Evolutionary conservation across 78 protist species (phyloP).

Genomic region (Monosiga brevicollis): DNA sequence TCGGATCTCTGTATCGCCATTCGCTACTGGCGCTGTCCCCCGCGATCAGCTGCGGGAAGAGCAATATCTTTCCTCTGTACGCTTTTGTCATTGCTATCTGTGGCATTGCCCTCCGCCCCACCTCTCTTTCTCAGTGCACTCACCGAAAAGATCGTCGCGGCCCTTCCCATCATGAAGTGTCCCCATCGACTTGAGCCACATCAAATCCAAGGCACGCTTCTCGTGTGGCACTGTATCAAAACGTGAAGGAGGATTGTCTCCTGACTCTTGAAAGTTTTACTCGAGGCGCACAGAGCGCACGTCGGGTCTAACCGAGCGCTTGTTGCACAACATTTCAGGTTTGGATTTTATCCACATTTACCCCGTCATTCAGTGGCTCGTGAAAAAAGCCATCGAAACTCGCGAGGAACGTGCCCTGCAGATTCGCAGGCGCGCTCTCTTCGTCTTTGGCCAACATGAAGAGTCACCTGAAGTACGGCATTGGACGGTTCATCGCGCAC

Average conservation of each 20-base stretch:
- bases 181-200: conserved; percentile 75
- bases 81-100: background rate
- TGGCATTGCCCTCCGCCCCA: background rate
- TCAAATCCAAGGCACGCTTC: conserved; percentile 84
- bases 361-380: conserved; percentile 86
- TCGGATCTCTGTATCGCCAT: background rate
- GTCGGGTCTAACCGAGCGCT: too few species aligned
- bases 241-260: too few species aligned
- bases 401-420: conserved; percentile 64
- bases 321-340: too few species aligned
- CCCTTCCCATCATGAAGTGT: conserved; percentile 72
- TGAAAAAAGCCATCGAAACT: conserved; percentile 66
- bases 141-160: conserved; percentile 65
- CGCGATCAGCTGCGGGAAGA: too few species aligned
- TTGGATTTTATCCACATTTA: conserved; percentile 34
- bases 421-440: conserved; percentile 43
- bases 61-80: too few species aligned
- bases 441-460: conserved; percentile 42
- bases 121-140: conserved; percentile 18
- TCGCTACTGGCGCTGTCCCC: background rate
- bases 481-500: background rate
- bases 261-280: too few species aligned
- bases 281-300: too few species aligned
- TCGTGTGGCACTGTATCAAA: too few species aligned
- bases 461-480: conserved; percentile 32